Conservation (phyloP, 192 early-diverging fungal genomes). For the Glomus cerebriforme region DNA sequence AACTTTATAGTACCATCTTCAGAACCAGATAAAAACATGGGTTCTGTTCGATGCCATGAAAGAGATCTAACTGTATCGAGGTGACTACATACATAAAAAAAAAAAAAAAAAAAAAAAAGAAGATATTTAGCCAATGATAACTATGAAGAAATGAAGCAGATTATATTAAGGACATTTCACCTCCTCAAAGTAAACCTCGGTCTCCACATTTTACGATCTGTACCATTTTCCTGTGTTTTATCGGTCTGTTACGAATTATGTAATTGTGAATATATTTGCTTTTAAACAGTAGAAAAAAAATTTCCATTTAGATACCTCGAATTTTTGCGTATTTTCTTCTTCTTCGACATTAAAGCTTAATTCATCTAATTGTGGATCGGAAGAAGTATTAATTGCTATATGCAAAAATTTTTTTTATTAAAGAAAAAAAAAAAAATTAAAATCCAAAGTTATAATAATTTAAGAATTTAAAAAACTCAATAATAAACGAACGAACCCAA, state of each 20-base stretch:
- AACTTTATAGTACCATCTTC: conserved; percentile 82
- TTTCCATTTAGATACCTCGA: conserved; percentile 14
- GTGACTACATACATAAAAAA: conserved; percentile 51
- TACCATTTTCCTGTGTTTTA: conserved; percentile 34
- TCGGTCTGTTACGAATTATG: not conserved
- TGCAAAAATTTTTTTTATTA: not conserved
- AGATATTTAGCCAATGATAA: not conserved
- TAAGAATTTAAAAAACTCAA: not conserved
- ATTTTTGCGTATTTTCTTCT: conserved; percentile 2
- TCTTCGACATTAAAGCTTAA: conserved; percentile 19
- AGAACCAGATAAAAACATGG: conserved; percentile 65
- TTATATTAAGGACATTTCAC: conserved; percentile 35
- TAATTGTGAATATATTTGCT: not conserved
- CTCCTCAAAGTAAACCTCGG: conserved; percentile 59
- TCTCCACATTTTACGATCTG: conserved; percentile 58
- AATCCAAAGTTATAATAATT: not conserved
- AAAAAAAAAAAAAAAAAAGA: no score
- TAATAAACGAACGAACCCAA: conserved; percentile 8
- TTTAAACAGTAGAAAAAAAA: not conserved
- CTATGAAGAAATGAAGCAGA: not conserved
- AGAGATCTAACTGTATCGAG: conserved; percentile 68
- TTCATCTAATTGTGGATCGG: conserved; percentile 29
- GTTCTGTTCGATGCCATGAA: conserved; percentile 58
- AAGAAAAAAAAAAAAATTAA: no score
- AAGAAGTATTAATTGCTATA: conserved; percentile 23